A percentile compares a stretch with the other conserved stretches of the same genome.
These are phyloP conservation scores for Malbranchea zuffiana DNA, from an alignment of 2,329 filamentous ascomycete genomes.

Conservation along the genomic window DNA sequence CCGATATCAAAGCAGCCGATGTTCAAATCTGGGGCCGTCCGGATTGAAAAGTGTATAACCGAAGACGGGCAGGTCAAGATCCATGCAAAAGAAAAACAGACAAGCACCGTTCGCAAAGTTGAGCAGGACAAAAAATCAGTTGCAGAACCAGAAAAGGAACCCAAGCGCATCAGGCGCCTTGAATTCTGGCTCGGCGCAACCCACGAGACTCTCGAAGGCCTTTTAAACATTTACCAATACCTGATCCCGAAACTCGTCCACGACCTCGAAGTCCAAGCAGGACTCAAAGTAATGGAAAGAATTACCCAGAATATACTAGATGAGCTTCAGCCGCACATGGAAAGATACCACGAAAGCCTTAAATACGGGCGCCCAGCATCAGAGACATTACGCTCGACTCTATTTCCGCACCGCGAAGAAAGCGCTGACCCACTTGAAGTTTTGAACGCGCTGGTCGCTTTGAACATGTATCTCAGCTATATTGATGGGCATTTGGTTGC, in stretches of 20 bases:
- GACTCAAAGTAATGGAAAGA: slow-evolving; percentile 21
- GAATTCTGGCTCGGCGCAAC: slow-evolving; percentile 28
- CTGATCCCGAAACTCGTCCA: slow-evolving; percentile 20
- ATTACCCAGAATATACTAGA: slow-evolving; percentile 18
- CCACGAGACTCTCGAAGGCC: slow-evolving; percentile 19
- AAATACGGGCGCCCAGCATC: slow-evolving; percentile 17
- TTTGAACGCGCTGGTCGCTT: slow-evolving; percentile 20
- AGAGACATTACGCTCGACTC: slow-evolving; percentile 18
- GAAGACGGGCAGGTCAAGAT: slow-evolving; percentile 11
- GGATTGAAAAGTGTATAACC: slow-evolving; percentile 23
- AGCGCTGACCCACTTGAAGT: slow-evolving; percentile 21
- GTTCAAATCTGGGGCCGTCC: slow-evolving; percentile 29
- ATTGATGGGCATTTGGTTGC: slow-evolving; percentile 23
- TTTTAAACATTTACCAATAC: slow-evolving; percentile 19
- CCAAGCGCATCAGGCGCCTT: slow-evolving; percentile 20
- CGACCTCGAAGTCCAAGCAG: slow-evolving; percentile 24
- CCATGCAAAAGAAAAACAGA: slow-evolving; percentile 20
- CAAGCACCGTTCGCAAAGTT: slow-evolving; percentile 15
- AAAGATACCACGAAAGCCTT: slow-evolving; percentile 21
- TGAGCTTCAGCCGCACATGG: slow-evolving; percentile 17
- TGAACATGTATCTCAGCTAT: slow-evolving; percentile 24
- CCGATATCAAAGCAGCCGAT: slow-evolving; percentile 30
- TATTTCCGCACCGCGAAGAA: slow-evolving; percentile 19
- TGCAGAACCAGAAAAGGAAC: slow-evolving; percentile 7
- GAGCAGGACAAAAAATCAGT: slow-evolving; percentile 9